A percentile compares a stretch with the other conserved stretches of the same genome.
phyloP scores from a whole-genome alignment of 768 basidiomycete species.

The Mycena metata region DNA sequence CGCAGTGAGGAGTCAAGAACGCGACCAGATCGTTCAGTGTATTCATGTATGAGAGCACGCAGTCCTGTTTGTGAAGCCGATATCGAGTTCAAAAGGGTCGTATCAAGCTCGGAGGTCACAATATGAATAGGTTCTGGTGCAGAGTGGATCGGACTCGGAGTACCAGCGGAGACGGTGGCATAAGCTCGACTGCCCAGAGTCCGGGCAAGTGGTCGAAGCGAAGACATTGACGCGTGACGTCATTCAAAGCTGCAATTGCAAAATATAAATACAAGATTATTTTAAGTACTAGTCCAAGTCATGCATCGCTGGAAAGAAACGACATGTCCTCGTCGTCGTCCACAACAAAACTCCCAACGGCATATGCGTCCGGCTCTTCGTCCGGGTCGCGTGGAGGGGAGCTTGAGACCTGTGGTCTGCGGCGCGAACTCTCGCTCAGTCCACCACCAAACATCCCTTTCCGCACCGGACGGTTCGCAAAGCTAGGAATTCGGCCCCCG shows the following conservation, averaged over 20 bases:
- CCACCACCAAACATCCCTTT: constrained; percentile 58
- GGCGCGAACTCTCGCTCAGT: constrained; percentile 44
- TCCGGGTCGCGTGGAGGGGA: constrained; percentile 68
- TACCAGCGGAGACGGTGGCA: constrained; percentile 18
- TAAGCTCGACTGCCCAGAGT: background rate
- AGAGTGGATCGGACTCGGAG: background rate
- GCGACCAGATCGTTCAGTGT: constrained; percentile 55
- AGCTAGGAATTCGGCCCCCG: constrained; percentile 61
- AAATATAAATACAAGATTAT: constrained; percentile 20
- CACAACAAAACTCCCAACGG: constrained; percentile 84
- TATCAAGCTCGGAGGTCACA: constrained; percentile 19
- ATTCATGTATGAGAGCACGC: constrained; percentile 57
- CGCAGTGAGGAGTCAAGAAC: constrained; percentile 59
- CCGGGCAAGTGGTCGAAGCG: background rate
- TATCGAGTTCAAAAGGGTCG: constrained; percentile 6
- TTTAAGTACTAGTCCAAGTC: background rate
- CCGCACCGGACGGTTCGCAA: constrained; percentile 65
- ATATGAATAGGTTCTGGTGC: background rate
- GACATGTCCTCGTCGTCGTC: constrained; percentile 81
- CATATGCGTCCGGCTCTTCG: constrained; percentile 73
- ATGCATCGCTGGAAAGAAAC: constrained; percentile 41
- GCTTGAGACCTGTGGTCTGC: constrained; percentile 59
- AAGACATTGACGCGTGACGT: constrained; percentile 14
- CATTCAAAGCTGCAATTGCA: background rate
- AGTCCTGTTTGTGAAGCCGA: constrained; percentile 32